Percentiles rank a stretch among this genome's conserved stretches.
These are phyloP conservation scores for Fistulifera pelliculosa DNA, from an alignment of 108 stramenopile genomes.

Conservation along the genomic window DNA sequence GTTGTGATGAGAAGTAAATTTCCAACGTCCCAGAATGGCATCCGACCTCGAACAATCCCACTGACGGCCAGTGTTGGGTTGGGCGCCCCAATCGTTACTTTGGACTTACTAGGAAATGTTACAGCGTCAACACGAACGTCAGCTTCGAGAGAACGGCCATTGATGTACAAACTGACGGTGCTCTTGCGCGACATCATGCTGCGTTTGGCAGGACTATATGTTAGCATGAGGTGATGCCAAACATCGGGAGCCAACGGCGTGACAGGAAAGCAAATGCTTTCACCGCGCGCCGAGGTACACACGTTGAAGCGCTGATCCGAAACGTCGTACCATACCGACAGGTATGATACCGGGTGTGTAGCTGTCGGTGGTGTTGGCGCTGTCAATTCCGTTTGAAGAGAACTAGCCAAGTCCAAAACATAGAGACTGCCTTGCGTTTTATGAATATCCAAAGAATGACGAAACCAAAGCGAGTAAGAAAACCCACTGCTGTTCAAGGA, in stretches of 20 bases:
- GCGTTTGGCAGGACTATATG: conserved; percentile 75
- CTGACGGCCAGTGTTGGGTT: conserved; percentile 67
- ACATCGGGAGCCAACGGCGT: conserved; percentile 66
- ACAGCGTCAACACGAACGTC: conserved; percentile 73
- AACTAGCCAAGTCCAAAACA: conserved; percentile 69
- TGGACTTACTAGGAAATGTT: conserved; percentile 68
- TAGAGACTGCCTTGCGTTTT: conserved; percentile 50
- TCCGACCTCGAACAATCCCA: conserved; percentile 56
- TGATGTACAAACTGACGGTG: conserved; percentile 51
- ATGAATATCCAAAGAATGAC: conserved; percentile 38
- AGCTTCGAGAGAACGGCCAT: conserved; percentile 71
- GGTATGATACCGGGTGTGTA: conserved; percentile 36
- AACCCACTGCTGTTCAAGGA: conserved; percentile 63
- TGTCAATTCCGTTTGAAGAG: conserved; percentile 18
- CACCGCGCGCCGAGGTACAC: conserved; percentile 46
- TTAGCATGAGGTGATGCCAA: conserved; percentile 82
- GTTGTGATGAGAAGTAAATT: conserved; percentile 59
- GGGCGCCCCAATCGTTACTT: conserved; percentile 66
- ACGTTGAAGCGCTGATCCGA: conserved; percentile 60
- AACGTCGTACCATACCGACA: conserved; percentile 77
- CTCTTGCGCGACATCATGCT: conserved; percentile 67
- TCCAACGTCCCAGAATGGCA: conserved; percentile 77
- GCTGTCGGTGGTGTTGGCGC: conserved; percentile 30
- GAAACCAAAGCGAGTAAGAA: conserved; percentile 71
- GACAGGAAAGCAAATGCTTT: conserved; percentile 66